Evolutionary conservation across 2,329 filamentous ascomycete genomes (phyloP).

Genomic region (Talaromyces sp.): DNA sequence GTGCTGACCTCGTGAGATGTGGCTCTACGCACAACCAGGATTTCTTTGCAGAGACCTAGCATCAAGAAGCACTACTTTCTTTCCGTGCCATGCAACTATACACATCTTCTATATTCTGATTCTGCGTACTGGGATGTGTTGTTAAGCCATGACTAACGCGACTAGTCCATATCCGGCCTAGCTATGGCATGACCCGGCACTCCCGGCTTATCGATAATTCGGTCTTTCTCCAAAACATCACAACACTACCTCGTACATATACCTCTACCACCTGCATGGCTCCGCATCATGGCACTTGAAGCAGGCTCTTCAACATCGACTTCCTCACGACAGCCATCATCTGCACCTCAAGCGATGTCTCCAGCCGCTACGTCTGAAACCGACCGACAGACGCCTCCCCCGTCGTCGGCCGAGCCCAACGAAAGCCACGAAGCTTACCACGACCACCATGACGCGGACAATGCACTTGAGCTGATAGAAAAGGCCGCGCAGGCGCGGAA

Average conservation of each 20-base stretch:
- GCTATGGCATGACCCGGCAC: not conserved
- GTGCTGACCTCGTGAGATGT: no score
- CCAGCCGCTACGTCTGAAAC: not conserved
- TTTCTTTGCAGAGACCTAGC: no score
- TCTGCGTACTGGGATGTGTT: no score
- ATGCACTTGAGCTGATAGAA: not conserved
- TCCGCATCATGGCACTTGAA: slow-evolving; percentile 10
- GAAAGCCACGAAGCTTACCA: not conserved
- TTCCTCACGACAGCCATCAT: not conserved
- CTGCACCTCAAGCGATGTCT: not conserved
- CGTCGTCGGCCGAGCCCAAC: not conserved
- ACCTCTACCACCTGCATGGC: not conserved
- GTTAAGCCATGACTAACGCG: not conserved
- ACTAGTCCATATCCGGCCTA: slow-evolving; percentile 7
- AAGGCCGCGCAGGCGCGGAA: slow-evolving; percentile 1
- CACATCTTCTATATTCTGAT: no score
- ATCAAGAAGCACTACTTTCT: no score
- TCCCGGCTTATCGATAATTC: slow-evolving; percentile 5
- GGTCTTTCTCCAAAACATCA: not conserved
- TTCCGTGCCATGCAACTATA: no score
- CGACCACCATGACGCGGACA: not conserved
- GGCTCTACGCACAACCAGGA: no score
- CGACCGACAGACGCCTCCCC: not conserved
- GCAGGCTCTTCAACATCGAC: slow-evolving; percentile 5
- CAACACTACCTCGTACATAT: not conserved